Evolutionary conservation across 2,329 filamentous ascomycete genomes (phyloP), one percentile per base, ranked within the genome.

Genomic region (Sporothrix pseudoabietina): DNA sequence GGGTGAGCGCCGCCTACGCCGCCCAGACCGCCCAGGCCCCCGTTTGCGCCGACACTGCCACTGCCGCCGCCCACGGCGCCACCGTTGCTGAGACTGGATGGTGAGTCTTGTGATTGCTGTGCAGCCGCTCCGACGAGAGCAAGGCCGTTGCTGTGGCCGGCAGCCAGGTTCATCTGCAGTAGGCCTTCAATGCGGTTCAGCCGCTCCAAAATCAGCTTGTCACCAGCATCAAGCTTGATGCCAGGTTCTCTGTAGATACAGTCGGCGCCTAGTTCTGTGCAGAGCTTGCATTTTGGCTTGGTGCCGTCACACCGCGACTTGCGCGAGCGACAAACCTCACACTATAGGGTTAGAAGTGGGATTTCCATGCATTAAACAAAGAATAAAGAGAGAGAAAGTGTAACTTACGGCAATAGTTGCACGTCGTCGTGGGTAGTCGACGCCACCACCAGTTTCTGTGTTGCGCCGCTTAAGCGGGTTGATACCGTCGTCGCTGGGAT

Each of bases 171-270:
- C 76, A 90, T 89, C 79, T 94, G 91, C n/a, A 96, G 85, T 61
- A 96, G 83, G 69, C 86, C 91, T 81, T 96, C 93, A 78, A 96
- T 94, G 71, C 91, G 89, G 77, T 87, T 89, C 49, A 96, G 85
- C 72, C 91, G 90, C 79, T 95, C 93, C 52, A 96, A 83, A 75
- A 96, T 96, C 73, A 96, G 85, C 82, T 94, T 95, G 84, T 95
- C 93, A 76, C 93, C 93, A 49, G 92, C 92, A 80, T 96, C 93
- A 10, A 96, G 87, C 82, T 96, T 96, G 84, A 95, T 93, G 2
- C 92, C 92, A 7, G 93, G 93, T 80, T 96, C 93, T 76, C 93
- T 88, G 81, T 96, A 96, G 76, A 94, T 87, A 81, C 93, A 96
- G 76, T 95, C 92, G 61, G 92, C 93, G 72, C 92, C 92, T 55